Evolutionary conservation across 2,329 filamentous ascomycete genomes (phyloP), one percentile per base, ranked within the genome.

Genomic region (Phoma sp.): DNA sequence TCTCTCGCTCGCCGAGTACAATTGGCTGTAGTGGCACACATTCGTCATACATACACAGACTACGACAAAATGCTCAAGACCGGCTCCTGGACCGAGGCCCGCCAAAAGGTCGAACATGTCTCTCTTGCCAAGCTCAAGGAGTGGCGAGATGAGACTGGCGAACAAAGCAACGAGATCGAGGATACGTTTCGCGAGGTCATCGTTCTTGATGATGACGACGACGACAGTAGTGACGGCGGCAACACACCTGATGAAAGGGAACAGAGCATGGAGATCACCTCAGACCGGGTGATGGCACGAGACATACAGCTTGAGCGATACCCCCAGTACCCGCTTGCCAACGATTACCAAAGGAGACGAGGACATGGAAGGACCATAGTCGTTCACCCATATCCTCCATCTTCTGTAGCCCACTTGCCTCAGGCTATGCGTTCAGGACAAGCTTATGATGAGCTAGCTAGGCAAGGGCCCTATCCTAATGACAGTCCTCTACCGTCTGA

Each of bases 151-250:
- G 83, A 87, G 67, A 79, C 82, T 8, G 64, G 64, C 40, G 64
- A 66, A 38, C 81, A 83, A 69, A 74, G 80, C 67, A 66, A 77
- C 38, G 82, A 83, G 47, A 75, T 86, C 22, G 84, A 87, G 65
- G 84, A 87, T 61, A 82, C 85, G 27, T 83, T 87, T 47, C 81
- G 83, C 44, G 85, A 88, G 69, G 82, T 86, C 53, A 86, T 88
- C 61, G 81, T 87, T 47, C 82, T 87, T 64, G 83, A 86, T 61
- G 83, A 86, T 47, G 82, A 84, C 60, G 83, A 86, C 46, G 82
- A 84, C 18, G 57, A 57, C 37, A 60, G 58, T 44, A 77, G 77
- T 49, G 71, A 77, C 45, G 76, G 74, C 8, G 61, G 48, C 23
- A 55, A 60, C 9, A 65, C 61, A 22, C 60, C 57, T 32, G 60